These are phyloP conservation scores for Aquilaria malaccensis DNA, from an alignment of 345 rosid species.

Conservation along the genomic window DNA sequence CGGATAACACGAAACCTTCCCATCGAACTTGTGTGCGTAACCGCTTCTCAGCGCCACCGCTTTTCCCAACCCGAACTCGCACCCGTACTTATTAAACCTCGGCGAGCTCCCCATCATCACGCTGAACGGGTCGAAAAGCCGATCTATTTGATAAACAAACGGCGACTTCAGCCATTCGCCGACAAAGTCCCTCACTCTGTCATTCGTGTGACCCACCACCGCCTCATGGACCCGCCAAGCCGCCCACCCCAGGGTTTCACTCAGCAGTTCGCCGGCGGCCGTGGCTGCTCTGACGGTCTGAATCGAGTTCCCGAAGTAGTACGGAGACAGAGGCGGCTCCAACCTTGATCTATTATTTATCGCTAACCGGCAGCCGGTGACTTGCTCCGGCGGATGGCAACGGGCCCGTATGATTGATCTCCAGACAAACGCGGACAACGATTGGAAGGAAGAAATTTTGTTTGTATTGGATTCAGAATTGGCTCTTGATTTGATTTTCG, in stretches of 20 bases:
- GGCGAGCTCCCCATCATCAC: slow-evolving; percentile 85
- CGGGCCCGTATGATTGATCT: slow-evolving; percentile 47
- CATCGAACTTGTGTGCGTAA: slow-evolving; percentile 63
- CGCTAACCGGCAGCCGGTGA: slow-evolving; percentile 47
- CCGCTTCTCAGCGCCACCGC: slow-evolving; percentile 67
- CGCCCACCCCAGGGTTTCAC: slow-evolving; percentile 50
- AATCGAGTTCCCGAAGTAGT: slow-evolving; percentile 65
- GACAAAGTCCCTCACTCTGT: slow-evolving; percentile 25
- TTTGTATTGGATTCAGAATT: slow-evolving; percentile 36
- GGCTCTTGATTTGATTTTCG: slow-evolving; percentile 39
- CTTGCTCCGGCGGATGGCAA: slow-evolving; percentile 22
- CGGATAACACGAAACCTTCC: slow-evolving; percentile 55
- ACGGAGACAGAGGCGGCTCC: slow-evolving; percentile 31
- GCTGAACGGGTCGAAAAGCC: slow-evolving; percentile 42
- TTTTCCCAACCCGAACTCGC: slow-evolving; percentile 77
- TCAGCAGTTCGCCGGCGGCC: slow-evolving; percentile 48
- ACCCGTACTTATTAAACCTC: slow-evolving; percentile 67
- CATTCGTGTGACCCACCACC: slow-evolving; percentile 33
- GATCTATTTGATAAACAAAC: slow-evolving; percentile 27
- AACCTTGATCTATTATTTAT: slow-evolving; percentile 47
- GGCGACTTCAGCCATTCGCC: slow-evolving; percentile 46
- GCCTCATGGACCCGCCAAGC: slow-evolving; percentile 54
- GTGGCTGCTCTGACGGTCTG: slow-evolving; percentile 27
- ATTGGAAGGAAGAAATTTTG: slow-evolving; percentile 66
- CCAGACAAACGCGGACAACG: slow-evolving; percentile 61